Evolutionary conservation across 176 grass and related monocot genomes (phyloP), one percentile per base, ranked within the genome.

Genomic region (Oryza meyeriana): DNA sequence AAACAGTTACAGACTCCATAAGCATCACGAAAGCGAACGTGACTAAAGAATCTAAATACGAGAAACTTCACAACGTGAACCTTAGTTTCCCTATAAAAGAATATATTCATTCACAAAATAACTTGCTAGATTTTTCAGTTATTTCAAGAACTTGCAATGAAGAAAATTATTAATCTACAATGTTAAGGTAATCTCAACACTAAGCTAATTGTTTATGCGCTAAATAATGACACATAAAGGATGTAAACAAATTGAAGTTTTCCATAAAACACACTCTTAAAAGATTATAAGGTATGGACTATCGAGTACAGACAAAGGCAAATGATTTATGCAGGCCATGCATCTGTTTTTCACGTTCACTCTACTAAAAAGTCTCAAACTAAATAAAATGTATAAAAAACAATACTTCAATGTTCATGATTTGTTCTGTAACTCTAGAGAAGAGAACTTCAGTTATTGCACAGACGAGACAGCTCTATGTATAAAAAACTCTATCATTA

Each of bases 101-200:
- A 73, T 50, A 4, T 84, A 64, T 10, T 47, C 6, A 76, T 69
- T 9, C 26, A 42, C 10, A 76, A 68, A n/a, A 55, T 55, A 70
- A 69, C 14, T 63, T 35, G 9, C 10, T 42, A 29, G 0, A 27
- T 7, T 66, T 75, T 17, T 45, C 11, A 48, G 44, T 31, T n/a
- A n/a, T 1, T 25, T 38, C n/a, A 59, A 64, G 55, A 44, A 16
- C 9, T 52, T 73, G 6, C 8, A 18, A 38, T 16, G 10, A 18
- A 75, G 25, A 61, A 31, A 44, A 41, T 50, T 30, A 70, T 39
- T 26, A 77, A 63, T 42, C 41, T 61, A 70, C 11, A 52, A 87
- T 63, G 50, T 27, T 20, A 52, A 71, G 68, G 31, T 34, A 61
- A 87, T 87, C 25, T 71, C 26, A 83, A 36, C 50, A 24, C 50